These are phyloP conservation scores for Agrocybe praecox DNA, from an alignment of 768 basidiomycete species.

Conservation along the genomic window DNA sequence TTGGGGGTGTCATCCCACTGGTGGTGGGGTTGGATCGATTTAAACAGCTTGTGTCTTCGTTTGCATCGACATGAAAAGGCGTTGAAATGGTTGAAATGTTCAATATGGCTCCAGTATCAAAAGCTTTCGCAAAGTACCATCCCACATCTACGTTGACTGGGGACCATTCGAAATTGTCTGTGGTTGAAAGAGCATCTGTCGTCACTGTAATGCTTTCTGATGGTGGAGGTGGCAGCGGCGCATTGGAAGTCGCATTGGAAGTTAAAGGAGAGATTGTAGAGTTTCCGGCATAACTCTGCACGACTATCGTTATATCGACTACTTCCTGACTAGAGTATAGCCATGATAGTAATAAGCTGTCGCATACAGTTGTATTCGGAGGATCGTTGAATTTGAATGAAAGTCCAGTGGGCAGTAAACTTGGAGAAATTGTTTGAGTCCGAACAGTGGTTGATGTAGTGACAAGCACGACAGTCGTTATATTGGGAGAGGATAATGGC, in stretches of 20 bases:
- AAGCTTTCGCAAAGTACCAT: constrained; percentile 30
- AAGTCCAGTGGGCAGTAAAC: constrained; percentile 2
- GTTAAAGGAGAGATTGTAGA: background rate
- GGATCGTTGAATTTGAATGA: constrained; percentile 24
- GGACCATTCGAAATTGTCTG: constrained; percentile 25
- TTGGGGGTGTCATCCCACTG: background rate
- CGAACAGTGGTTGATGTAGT: background rate
- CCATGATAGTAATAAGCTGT: constrained; percentile 27
- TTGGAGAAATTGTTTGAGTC: background rate
- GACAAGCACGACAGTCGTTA: background rate
- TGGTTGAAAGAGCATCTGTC: constrained; percentile 23
- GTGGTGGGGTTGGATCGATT: too few relatives aligned
- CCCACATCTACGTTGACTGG: constrained; percentile 35
- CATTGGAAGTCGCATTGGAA: constrained; percentile 3
- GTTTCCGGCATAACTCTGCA: background rate
- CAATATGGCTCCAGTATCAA: constrained; percentile 16
- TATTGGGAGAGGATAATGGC: background rate
- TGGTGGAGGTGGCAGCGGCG: constrained; percentile 14
- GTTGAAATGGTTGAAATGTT: constrained; percentile 23
- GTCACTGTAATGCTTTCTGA: constrained; percentile 22
- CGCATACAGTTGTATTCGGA: constrained; percentile 30
- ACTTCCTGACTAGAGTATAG: constrained; percentile 5
- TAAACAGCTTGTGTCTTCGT: too few relatives aligned
- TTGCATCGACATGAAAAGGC: constrained; percentile 36
- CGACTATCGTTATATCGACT: constrained; percentile 22